These are phyloP conservation scores for Isabelozyma heimii DNA, from an alignment of 805 yeast genomes.

Conservation along the genomic window DNA sequence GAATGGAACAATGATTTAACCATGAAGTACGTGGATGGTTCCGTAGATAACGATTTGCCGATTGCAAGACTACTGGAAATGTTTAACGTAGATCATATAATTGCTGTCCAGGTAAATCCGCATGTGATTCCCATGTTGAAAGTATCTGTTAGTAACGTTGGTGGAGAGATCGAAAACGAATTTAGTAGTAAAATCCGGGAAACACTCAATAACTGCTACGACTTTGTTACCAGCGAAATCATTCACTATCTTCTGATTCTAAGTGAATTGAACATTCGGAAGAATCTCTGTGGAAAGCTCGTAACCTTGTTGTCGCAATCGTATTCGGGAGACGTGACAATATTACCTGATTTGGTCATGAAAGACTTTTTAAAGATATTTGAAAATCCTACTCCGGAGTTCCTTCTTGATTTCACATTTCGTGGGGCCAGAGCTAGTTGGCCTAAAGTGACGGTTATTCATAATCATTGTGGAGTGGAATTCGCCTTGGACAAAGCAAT, in stretches of 20 bases:
- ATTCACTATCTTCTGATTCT: slow-evolving; percentile 73
- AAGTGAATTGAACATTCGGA: slow-evolving; percentile 73
- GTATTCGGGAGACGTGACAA: slow-evolving; percentile 92
- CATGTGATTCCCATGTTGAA: slow-evolving; percentile 89
- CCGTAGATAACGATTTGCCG: slow-evolving; percentile 93
- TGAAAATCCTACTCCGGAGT: slow-evolving; percentile 79
- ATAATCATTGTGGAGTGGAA: slow-evolving; percentile 88
- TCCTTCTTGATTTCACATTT: slow-evolving; percentile 62
- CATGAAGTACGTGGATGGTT: slow-evolving; percentile 89
- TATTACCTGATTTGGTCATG: slow-evolving; percentile 70
- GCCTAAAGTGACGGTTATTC: slow-evolving; percentile 84
- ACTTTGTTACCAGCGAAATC: slow-evolving; percentile 63
- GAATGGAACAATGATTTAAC: slow-evolving; percentile 80
- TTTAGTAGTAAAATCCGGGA: slow-evolving; percentile 54
- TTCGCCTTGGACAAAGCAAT: slow-evolving; percentile 83
- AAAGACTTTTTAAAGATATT: slow-evolving; percentile 62
- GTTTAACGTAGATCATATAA: slow-evolving; percentile 96
- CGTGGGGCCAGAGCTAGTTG: slow-evolving; percentile 92
- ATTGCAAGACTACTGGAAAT: slow-evolving; percentile 86
- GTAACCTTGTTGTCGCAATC: slow-evolving; percentile 78
- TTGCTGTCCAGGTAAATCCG: slow-evolving; percentile 96
- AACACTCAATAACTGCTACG: slow-evolving; percentile 52
- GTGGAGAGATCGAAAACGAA: slow-evolving; percentile 66
- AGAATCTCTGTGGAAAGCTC: slow-evolving; percentile 68
- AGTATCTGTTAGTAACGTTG: slow-evolving; percentile 63